Conservation (phyloP, 2,329 filamentous ascomycete genomes). For the Fusarium floridanum region DNA sequence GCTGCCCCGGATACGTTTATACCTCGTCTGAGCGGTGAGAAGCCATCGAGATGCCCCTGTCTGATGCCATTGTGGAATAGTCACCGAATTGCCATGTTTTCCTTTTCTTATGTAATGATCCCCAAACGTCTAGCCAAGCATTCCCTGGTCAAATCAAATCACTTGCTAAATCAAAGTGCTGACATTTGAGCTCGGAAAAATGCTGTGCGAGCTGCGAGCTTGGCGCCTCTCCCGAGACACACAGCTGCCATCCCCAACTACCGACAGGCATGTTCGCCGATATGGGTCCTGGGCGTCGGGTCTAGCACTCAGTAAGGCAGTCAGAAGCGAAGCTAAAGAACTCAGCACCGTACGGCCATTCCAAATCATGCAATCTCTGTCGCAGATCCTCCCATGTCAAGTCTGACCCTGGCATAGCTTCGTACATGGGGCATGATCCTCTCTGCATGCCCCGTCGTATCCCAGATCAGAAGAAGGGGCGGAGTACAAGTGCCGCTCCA, state of each 20-base stretch:
- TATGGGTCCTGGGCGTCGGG: neutral
- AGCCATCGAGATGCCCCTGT: neutral
- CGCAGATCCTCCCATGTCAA: neutral
- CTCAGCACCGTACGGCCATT: neutral
- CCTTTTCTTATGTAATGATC: neutral
- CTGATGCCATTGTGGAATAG: neutral
- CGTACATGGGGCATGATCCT: neutral
- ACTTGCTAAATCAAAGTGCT: neutral
- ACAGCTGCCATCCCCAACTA: neutral
- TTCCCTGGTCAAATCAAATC: neutral
- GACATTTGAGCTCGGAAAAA: neutral
- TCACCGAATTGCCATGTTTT: no score
- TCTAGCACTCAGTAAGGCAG: neutral
- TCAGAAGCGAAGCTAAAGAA: constrained; percentile 2
- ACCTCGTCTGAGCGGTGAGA: neutral
- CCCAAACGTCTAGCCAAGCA: neutral
- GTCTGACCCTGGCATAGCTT: constrained; percentile 1
- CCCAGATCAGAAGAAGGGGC: neutral
- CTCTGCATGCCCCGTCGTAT: neutral
- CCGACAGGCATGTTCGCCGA: neutral
- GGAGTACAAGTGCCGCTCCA: neutral
- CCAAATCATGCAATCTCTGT: constrained; percentile 1
- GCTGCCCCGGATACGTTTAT: neutral
- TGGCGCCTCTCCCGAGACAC: neutral
- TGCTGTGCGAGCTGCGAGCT: neutral